A percentile compares a stretch with the other conserved stretches of the same genome.
Conservation (phyloP, 2,329 filamentous ascomycete genomes). For the Colletotrichum camelliae region DNA sequence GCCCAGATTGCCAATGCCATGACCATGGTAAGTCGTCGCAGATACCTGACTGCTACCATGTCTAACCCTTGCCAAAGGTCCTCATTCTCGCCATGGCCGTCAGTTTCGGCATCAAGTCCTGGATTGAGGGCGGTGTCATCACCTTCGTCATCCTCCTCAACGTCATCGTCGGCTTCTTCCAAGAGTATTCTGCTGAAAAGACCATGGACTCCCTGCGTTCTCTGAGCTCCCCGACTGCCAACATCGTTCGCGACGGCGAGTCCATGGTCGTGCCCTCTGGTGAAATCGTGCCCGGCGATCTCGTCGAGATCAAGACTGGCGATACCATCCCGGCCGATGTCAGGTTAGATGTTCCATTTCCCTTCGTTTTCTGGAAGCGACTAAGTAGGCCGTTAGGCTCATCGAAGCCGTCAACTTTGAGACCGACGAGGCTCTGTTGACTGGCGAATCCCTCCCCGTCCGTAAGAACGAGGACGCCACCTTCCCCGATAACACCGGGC, state of each 20-base stretch:
- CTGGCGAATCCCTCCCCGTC: conserved; percentile 66
- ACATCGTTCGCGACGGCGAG: conserved; percentile 54
- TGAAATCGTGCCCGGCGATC: conserved; percentile 61
- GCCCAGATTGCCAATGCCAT: conserved; percentile 70
- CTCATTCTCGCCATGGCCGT: conserved; percentile 59
- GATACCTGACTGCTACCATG: accelerated
- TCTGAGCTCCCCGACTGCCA: conserved; percentile 53
- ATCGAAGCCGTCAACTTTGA: conserved; percentile 61
- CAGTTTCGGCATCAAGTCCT: conserved; percentile 55
- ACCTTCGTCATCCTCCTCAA: conserved; percentile 57
- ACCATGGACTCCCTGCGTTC: conserved; percentile 57
- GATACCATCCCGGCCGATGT: conserved; percentile 48
- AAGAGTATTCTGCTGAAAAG: conserved; percentile 58
- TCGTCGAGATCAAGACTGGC: conserved; percentile 58
- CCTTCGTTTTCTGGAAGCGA: conserved; percentile 68
- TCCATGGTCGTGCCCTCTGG: conserved; percentile 54
- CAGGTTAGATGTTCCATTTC: conserved; percentile 45
- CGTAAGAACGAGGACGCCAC: conserved; percentile 54
- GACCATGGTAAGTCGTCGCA: conserved; percentile 51
- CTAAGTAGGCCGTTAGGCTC: conserved; percentile 61
- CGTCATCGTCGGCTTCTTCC: conserved; percentile 58
- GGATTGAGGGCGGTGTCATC: conserved; percentile 60
- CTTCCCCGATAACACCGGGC: conserved; percentile 56
- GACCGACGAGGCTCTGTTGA: conserved; percentile 66
- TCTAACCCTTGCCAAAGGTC: conserved; percentile 17